Evolutionary conservation across 495 filamentous ascomycete genomes (phyloP).

Genomic region (Talaromyces liani): DNA sequence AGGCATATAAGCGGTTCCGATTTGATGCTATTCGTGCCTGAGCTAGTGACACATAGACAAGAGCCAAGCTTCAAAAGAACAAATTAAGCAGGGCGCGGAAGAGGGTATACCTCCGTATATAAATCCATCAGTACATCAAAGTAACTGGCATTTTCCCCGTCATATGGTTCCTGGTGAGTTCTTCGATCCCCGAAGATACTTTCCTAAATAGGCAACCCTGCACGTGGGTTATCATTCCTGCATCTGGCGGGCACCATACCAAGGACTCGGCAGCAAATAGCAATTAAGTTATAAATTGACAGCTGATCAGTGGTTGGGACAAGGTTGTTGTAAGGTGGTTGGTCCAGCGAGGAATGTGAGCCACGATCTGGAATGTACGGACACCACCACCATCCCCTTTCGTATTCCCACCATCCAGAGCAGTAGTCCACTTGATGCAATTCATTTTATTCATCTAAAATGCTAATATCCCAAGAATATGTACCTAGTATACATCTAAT

Average conservation of each 20-base stretch:
- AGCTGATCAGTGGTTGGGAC: neutral
- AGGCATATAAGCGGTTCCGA: neutral
- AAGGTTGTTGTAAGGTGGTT: neutral
- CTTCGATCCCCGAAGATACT: neutral
- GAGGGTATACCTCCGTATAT: neutral
- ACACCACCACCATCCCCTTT: neutral
- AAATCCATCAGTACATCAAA: neutral
- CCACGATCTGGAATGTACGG: neutral
- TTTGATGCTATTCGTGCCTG: neutral
- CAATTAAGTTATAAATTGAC: neutral
- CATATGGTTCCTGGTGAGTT: neutral
- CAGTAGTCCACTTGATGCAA: too few relatives aligned
- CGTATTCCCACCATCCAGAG: neutral
- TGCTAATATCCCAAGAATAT: neutral
- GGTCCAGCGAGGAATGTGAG: neutral
- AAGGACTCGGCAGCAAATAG: neutral
- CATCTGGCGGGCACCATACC: neutral
- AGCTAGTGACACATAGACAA: neutral
- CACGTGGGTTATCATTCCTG: slow-evolving; percentile 2
- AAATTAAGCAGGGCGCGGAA: neutral
- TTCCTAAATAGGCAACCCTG: slow-evolving; percentile 2
- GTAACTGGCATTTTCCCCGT: neutral
- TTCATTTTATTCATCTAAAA: too few relatives aligned
- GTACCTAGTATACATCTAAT: slow-evolving; percentile 35
- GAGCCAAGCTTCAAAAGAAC: neutral